Evolutionary conservation across 495 filamentous ascomycete genomes (phyloP).

Genomic region (Lindgomyces ingoldianus): DNA sequence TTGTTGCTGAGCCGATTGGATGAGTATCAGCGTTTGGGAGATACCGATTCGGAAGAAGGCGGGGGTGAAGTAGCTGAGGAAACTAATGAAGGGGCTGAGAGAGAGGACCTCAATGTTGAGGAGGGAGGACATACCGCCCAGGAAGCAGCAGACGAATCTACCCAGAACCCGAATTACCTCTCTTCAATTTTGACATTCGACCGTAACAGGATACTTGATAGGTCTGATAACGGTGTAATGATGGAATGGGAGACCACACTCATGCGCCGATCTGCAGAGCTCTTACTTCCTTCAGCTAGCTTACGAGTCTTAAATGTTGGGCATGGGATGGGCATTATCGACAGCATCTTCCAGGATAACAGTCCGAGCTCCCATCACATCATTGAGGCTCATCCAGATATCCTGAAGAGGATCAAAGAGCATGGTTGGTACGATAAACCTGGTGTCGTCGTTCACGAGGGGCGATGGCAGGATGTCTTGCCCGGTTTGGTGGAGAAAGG

Average conservation of each 20-base stretch:
- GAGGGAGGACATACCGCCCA: background rate
- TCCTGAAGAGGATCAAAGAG: conserved; percentile 68
- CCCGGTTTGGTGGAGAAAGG: conserved; percentile 68
- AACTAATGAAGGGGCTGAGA: conserved; percentile 13
- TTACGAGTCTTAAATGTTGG: conserved; percentile 85
- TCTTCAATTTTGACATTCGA: conserved; percentile 73
- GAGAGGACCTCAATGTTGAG: background rate
- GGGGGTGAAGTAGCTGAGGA: conserved; percentile 48
- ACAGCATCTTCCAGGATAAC: conserved; percentile 74
- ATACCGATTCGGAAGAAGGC: conserved; percentile 61
- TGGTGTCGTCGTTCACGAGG: conserved; percentile 66
- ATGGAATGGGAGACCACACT: conserved; percentile 94
- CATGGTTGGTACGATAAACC: conserved; percentile 65
- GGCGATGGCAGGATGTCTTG: conserved; percentile 83
- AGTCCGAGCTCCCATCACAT: conserved; percentile 69
- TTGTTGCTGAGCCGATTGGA: conserved; percentile 61
- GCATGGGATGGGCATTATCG: conserved; percentile 95
- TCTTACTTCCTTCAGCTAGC: conserved; percentile 59
- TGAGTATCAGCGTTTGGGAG: conserved; percentile 68
- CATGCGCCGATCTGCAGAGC: conserved; percentile 75
- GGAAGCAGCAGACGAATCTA: conserved; percentile 16
- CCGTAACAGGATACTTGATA: conserved; percentile 74
- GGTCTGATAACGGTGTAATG: conserved; percentile 87
- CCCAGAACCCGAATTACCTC: conserved; percentile 69
- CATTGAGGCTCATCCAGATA: conserved; percentile 86